phyloP scores from a whole-genome alignment of 2,329 filamentous ascomycete genomes.

The Colletotrichum abscissum region DNA sequence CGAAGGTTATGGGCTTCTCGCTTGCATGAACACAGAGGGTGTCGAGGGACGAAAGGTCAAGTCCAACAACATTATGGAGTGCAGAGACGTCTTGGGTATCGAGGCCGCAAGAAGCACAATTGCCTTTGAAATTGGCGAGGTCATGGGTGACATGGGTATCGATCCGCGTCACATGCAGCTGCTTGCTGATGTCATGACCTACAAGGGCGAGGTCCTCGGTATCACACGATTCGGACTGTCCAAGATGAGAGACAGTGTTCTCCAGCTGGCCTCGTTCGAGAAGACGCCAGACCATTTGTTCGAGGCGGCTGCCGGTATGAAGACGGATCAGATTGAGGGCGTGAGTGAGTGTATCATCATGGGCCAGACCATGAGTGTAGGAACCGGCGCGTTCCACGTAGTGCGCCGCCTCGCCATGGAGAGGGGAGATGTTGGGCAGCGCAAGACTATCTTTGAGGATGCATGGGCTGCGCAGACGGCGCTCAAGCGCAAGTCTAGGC shows the following conservation, averaged over 20 bases:
- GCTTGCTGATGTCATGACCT: constrained; percentile 98
- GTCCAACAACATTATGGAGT: constrained; percentile 93
- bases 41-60: constrained; percentile 81
- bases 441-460: constrained; percentile 79
- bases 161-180: constrained; percentile 98
- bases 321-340: constrained; percentile 91
- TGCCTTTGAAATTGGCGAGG: constrained; percentile 84
- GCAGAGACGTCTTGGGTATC: constrained; percentile 87
- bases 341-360: constrained; percentile 98
- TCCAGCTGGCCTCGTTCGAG: constrained; percentile 96
- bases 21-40: constrained; percentile 94
- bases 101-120: constrained; percentile 94
- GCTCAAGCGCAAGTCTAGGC: constrained; percentile 31
- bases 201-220: constrained; percentile 95
- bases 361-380: constrained; percentile 92
- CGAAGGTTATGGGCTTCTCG: constrained; percentile 90
- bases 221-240: constrained; percentile 96
- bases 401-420: constrained; percentile 79
- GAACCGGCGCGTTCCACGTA: constrained; percentile 92
- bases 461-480: constrained; percentile 59
- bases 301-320: constrained; percentile 91
- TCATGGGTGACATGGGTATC: constrained; percentile 96
- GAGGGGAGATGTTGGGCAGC: constrained; percentile 66
- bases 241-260: constrained; percentile 94
- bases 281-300: constrained; percentile 99